Conservation (phyloP, 2,329 filamentous ascomycete genomes). For the Lachnellula hyalina region DNA sequence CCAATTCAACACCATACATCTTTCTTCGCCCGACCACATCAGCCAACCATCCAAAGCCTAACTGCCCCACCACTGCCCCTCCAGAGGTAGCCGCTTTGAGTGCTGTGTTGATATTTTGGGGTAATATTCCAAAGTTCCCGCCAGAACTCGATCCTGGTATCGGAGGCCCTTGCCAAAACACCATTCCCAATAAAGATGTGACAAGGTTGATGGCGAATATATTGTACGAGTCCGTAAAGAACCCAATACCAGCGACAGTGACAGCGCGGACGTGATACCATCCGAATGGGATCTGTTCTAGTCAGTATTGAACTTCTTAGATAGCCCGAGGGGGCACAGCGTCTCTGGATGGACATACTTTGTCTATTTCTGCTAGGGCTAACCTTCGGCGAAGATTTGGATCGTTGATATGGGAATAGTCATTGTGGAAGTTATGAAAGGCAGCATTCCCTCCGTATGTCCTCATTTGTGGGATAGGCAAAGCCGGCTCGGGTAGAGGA, state of each 20-base stretch:
- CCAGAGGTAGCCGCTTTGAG: conserved; percentile 78
- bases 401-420: conserved; percentile 56
- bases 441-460: conserved; percentile 61
- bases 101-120: conserved; percentile 61
- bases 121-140: conserved; percentile 51
- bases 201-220: conserved; percentile 78
- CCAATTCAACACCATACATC: conserved; percentile 77
- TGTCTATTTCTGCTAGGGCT: conserved; percentile 74
- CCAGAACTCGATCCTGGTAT: conserved; percentile 40
- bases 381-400: conserved; percentile 72
- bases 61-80: conserved; percentile 73
- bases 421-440: conserved; percentile 61
- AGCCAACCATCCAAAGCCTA: conserved; percentile 71
- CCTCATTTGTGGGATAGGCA: conserved; percentile 20
- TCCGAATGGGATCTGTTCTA: conserved; percentile 46
- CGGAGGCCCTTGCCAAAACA: conserved; percentile 59
- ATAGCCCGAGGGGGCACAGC: not conserved
- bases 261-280: conserved; percentile 72
- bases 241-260: conserved; percentile 72
- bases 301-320: conserved; percentile 3
- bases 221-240: conserved; percentile 78
- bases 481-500: conserved; percentile 20
- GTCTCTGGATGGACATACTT: conserved; percentile 29
- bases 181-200: conserved; percentile 66
- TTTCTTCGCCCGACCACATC: conserved; percentile 70